Evolutionary conservation across 257 asterid species (phyloP).

Genomic region (Scutellaria barbata): DNA sequence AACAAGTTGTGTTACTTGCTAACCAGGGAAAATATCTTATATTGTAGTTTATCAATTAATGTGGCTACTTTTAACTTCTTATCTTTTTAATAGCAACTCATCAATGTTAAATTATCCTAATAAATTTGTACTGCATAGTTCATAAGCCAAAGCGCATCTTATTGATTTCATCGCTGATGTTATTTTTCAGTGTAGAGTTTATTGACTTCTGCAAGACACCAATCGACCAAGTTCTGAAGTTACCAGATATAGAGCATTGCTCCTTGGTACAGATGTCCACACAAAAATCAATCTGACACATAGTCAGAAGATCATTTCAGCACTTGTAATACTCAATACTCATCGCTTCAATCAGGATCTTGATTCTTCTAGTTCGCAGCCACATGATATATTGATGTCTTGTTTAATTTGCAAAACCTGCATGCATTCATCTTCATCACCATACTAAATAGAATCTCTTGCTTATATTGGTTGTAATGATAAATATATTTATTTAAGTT

Average conservation of each 20-base stretch:
- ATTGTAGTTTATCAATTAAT: not conserved
- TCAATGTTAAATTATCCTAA: slow-evolving; percentile 28
- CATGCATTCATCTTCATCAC: slow-evolving; percentile 81
- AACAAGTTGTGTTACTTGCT: not conserved
- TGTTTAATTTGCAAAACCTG: slow-evolving; percentile 86
- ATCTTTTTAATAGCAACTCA: slow-evolving; percentile 27
- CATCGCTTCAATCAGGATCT: slow-evolving; percentile 71
- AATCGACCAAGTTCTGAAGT: slow-evolving; percentile 80
- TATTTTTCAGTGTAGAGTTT: slow-evolving; percentile 40
- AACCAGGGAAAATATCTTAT: not conserved
- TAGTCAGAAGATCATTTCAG: slow-evolving; percentile 66
- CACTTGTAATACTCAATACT: slow-evolving; percentile 69
- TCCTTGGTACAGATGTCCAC: slow-evolving; percentile 69
- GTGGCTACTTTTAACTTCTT: slow-evolving; percentile 17
- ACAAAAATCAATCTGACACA: slow-evolving; percentile 58
- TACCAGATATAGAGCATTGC: slow-evolving; percentile 73
- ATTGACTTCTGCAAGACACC: slow-evolving; percentile 61
- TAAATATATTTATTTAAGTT: slow-evolving; percentile 38
- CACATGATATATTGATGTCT: slow-evolving; percentile 66
- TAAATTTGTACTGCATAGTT: slow-evolving; percentile 8
- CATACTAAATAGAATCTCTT: slow-evolving; percentile 57
- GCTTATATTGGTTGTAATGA: slow-evolving; percentile 44
- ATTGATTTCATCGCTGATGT: slow-evolving; percentile 26
- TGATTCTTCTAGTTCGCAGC: slow-evolving; percentile 75
- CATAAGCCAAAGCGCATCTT: slow-evolving; percentile 33